Conservation (phyloP, 352 stramenopile genomes). For the Aphanomyces invadans region DNA sequence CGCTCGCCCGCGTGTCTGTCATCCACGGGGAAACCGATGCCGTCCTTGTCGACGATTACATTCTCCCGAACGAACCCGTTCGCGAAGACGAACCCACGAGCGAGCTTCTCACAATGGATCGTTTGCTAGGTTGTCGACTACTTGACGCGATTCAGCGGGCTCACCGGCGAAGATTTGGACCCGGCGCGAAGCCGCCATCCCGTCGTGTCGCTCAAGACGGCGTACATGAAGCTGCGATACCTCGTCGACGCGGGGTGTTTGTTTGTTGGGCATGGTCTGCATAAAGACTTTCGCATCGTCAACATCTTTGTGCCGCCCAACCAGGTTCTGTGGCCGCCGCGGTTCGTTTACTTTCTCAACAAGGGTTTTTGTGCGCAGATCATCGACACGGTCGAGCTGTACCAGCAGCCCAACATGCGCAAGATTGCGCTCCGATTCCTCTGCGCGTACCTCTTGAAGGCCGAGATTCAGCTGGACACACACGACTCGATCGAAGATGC, state of each 20-base stretch:
- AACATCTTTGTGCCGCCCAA: slow-evolving; percentile 82
- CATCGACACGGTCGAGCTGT: slow-evolving; percentile 88
- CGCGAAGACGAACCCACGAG: too few relatives aligned
- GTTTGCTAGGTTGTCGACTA: slow-evolving; percentile 70
- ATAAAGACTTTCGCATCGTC: slow-evolving; percentile 82
- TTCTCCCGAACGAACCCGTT: slow-evolving; percentile 78
- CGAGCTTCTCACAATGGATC: too few relatives aligned
- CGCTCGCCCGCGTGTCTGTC: slow-evolving; percentile 77
- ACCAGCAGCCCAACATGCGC: slow-evolving; percentile 59
- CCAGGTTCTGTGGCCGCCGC: slow-evolving; percentile 28
- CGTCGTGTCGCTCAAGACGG: slow-evolving; percentile 67
- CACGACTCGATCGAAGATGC: slow-evolving; percentile 90
- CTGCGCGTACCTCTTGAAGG: slow-evolving; percentile 71
- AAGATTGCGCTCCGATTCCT: slow-evolving; percentile 86
- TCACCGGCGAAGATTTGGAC: slow-evolving; percentile 76
- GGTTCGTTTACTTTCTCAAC: background rate
- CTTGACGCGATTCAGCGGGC: slow-evolving; percentile 85
- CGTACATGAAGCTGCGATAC: slow-evolving; percentile 84
- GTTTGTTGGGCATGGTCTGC: slow-evolving; percentile 55
- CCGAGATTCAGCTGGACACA: slow-evolving; percentile 84
- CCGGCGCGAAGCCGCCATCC: slow-evolving; percentile 53
- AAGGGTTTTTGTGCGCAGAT: slow-evolving; percentile 29
- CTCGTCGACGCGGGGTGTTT: slow-evolving; percentile 56
- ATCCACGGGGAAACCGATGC: slow-evolving; percentile 48
- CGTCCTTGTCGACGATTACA: slow-evolving; percentile 85